A percentile compares a stretch with the other conserved stretches of the same genome.
Conservation (phyloP, 805 yeast species). For the Spathaspora sp. region DNA sequence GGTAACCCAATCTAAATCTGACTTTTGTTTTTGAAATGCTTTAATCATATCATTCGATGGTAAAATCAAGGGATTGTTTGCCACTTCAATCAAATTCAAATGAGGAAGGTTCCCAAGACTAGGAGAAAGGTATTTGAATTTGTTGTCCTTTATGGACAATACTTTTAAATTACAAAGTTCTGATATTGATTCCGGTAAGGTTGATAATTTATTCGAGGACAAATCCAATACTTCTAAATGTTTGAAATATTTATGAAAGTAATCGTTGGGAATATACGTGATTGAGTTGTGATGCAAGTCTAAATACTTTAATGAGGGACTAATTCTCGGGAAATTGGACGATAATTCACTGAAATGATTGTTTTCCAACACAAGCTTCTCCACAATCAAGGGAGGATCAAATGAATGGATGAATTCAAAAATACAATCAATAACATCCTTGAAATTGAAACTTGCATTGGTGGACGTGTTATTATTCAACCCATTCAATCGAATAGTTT, state of each 20-base stretch:
- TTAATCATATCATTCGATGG: constrained; percentile 38
- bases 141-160: constrained; percentile 59
- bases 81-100: constrained; percentile 57
- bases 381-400: constrained; percentile 31
- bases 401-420: constrained; percentile 18
- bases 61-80: constrained; percentile 55
- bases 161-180: constrained; percentile 47
- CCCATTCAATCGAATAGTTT: constrained; percentile 17
- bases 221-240: constrained; percentile 64
- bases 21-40: constrained; percentile 32
- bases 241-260: constrained; percentile 28
- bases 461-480: constrained; percentile 3
- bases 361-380: constrained; percentile 51
- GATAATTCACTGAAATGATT: constrained; percentile 51
- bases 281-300: constrained; percentile 65
- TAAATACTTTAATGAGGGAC: constrained; percentile 48
- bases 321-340: constrained; percentile 37
- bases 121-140: constrained; percentile 52
- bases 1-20: constrained; percentile 43
- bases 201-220: constrained; percentile 50
- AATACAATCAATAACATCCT: constrained; percentile 19
- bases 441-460: constrained; percentile 4
- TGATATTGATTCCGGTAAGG: constrained; percentile 42
- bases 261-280: constrained; percentile 45
- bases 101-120: constrained; percentile 47